Evolutionary conservation across 2,329 filamentous ascomycete genomes (phyloP), one percentile per base, ranked within the genome.

Genomic region (Fusarium paranaense): DNA sequence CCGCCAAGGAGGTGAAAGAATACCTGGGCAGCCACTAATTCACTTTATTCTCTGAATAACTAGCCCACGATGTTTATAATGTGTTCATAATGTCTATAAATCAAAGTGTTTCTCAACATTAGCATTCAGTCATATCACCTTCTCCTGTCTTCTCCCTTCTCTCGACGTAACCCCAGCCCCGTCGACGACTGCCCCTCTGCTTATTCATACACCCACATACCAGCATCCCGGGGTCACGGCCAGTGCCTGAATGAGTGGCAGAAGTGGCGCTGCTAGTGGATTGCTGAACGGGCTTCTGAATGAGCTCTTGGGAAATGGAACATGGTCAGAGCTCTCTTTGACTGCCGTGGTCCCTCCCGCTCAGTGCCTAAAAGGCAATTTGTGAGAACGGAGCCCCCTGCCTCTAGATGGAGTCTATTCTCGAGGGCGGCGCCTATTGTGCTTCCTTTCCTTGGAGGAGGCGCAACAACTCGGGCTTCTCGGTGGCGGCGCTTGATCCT

Each of bases 161-260:
- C n/a, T 54, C n/a, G 18, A 32, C 27, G 27, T 9, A n/a, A 54
- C 18, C 50, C 50, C 50, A 54, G 50, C 50, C 50, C 50, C 47
- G 11, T 20, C 50, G 11, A 52, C 25, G 25, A 52, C 50, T 54
- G 50, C 50, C 27, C 30, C 18, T 54, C 50, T 54, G 27, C 50
- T 54, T 54, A 54, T 54, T 54, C 50, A 14, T 54, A 32, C 50
- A 54, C 37, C 56, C 13, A 25, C 30, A n/a, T 58, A 8, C 50
- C 62, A 52, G 64, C 69, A 20, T 67, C 66, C 52, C 42, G 35
- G 60, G 67, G 40, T 65, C 40, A 60, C 37, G 52, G 25, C 22
- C 57, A 54, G 62, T 68, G 54, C 71, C 71, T 74, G 56, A 16
- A 68, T 71, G 63, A 65, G 50, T 45, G 57, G 52, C 71, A 74